Percentiles rank a stretch among this genome's conserved stretches.
Evolutionary conservation across 1,284 basidiomycete genomes (phyloP).

Genomic region (Trichosporon sp.): DNA sequence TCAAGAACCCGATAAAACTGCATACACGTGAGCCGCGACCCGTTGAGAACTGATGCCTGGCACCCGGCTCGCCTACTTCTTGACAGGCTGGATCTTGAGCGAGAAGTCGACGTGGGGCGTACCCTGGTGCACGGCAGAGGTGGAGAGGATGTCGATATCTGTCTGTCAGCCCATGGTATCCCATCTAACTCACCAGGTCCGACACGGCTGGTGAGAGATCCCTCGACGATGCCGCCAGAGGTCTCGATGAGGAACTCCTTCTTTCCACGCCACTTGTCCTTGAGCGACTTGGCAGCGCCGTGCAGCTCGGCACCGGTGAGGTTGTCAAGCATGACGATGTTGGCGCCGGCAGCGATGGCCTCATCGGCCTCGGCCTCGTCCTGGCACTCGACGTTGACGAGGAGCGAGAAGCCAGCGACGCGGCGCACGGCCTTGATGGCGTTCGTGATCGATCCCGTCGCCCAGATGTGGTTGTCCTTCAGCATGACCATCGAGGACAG

Average conservation of each 20-base stretch:
- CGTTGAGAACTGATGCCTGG: background rate
- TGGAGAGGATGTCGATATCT: constrained; percentile 93
- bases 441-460: constrained; percentile 77
- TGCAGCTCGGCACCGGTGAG: constrained; percentile 73
- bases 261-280: constrained; percentile 59
- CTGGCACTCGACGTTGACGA: constrained; percentile 92
- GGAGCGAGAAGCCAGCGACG: constrained; percentile 87
- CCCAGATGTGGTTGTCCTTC: constrained; percentile 99
- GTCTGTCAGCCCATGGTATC: background rate
- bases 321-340: constrained; percentile 98
- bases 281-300: constrained; percentile 64
- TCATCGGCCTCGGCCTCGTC: constrained; percentile 87
- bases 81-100: constrained; percentile 47
- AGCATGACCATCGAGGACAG: constrained; percentile 99
- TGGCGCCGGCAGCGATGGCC: constrained; percentile 91
- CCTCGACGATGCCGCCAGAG: constrained; percentile 85
- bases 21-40: background rate
- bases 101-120: constrained; percentile 90
- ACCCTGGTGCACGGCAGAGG: constrained; percentile 78
- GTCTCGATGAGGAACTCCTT: constrained; percentile 79
- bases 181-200: constrained; percentile 30
- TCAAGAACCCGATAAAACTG: background rate
- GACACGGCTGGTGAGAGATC: constrained; percentile 52
- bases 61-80: background rate
- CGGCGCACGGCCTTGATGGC: constrained; percentile 79